Evolutionary conservation across 495 filamentous ascomycete genomes (phyloP).

Genomic region (Aspergillus haitiensis): DNA sequence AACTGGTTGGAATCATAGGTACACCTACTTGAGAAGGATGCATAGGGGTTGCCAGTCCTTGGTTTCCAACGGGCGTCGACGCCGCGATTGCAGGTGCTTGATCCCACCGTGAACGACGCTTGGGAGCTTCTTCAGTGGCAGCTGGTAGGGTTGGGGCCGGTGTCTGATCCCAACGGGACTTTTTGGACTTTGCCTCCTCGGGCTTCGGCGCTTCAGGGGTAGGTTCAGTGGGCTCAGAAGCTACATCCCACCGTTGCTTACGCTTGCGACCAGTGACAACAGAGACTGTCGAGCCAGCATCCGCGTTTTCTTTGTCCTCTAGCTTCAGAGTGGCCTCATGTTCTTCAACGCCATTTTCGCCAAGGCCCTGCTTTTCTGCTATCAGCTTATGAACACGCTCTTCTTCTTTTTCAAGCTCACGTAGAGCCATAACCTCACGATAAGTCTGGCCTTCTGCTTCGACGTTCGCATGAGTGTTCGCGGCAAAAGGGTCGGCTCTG

Average conservation of each 20-base stretch:
- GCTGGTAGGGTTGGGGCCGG: constrained; percentile 61
- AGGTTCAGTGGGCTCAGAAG: constrained; percentile 48
- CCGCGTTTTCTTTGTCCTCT: constrained; percentile 70
- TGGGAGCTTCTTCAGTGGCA: constrained; percentile 56
- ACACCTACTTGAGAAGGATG: constrained; percentile 70
- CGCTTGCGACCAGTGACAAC: constrained; percentile 69
- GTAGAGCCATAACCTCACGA: constrained; percentile 84
- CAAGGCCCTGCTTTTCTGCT: constrained; percentile 67
- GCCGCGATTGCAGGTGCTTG: constrained; percentile 63
- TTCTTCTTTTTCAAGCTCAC: constrained; percentile 93
- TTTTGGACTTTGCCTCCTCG: constrained; percentile 63
- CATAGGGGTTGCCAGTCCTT: constrained; percentile 81
- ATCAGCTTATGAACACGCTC: constrained; percentile 81
- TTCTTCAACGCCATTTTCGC: constrained; percentile 58
- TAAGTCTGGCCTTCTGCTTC: constrained; percentile 76
- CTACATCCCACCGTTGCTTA: constrained; percentile 92
- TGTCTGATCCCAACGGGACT: constrained; percentile 89
- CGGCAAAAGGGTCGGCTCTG: constrained; percentile 83
- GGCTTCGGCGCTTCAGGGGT: constrained; percentile 47
- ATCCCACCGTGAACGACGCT: constrained; percentile 83
- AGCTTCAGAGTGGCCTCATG: constrained; percentile 71
- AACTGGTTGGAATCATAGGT: constrained; percentile 57
- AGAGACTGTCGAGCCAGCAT: constrained; percentile 66
- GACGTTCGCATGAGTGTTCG: constrained; percentile 66
- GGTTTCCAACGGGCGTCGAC: constrained; percentile 79